Conservation (phyloP, 1,139 yeast species). For the Pneumocystis murina region DNA sequence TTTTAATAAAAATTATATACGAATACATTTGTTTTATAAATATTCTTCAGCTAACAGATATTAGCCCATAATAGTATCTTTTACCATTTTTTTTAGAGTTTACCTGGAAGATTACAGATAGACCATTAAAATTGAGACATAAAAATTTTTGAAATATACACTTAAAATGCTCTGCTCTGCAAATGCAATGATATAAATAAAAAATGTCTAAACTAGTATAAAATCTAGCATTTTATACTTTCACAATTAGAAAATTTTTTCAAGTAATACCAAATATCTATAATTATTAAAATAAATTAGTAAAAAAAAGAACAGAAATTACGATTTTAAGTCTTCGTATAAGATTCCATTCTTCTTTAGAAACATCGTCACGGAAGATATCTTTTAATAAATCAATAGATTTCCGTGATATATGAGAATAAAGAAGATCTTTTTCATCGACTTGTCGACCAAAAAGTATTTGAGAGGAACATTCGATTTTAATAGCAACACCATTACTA, state of each 20-base stretch:
- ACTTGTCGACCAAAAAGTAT: conserved; percentile 99
- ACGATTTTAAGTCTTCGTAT: conserved; percentile 76
- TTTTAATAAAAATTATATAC: background rate
- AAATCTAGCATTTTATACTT: background rate
- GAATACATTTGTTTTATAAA: background rate
- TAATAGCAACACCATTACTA: conserved; percentile 95
- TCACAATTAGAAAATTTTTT: background rate
- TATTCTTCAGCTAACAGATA: background rate
- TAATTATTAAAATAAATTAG: background rate
- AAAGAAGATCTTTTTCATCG: conserved; percentile 77
- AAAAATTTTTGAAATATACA: background rate
- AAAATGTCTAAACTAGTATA: background rate
- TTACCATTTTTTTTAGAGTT: background rate
- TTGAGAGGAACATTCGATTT: conserved; percentile 81
- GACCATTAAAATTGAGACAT: no score
- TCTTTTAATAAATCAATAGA: conserved; percentile 96
- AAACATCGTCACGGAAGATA: conserved; percentile 86
- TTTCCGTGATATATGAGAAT: conserved; percentile 73
- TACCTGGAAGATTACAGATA: no score
- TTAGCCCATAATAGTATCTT: no score
- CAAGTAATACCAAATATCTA: background rate
- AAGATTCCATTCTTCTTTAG: conserved; percentile 89
- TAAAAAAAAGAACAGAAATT: conserved; percentile 39
- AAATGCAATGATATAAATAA: background rate
- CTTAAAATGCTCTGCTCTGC: background rate